A percentile compares a stretch with the other conserved stretches of the same genome.
Conservation (phyloP, 1,139 yeast genomes). For the Taphrina deformans region DNA sequence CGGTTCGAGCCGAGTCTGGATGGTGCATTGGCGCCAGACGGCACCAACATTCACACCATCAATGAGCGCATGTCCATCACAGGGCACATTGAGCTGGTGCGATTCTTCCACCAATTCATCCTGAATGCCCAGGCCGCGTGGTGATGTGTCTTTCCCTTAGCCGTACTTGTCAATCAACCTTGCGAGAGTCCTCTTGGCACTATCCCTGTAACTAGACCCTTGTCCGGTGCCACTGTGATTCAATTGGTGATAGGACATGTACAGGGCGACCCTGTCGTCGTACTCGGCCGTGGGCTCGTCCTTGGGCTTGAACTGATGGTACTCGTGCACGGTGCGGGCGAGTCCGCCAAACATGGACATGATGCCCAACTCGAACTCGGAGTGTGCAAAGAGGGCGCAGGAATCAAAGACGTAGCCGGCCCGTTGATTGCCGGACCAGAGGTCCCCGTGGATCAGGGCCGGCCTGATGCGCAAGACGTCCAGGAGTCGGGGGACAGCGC, state of each 20-base stretch:
- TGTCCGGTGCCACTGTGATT: constrained; percentile 34
- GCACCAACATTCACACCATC: constrained; percentile 54
- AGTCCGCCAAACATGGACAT: constrained; percentile 40
- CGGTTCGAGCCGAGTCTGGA: constrained; percentile 55
- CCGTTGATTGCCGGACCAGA: constrained; percentile 21
- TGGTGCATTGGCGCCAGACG: constrained; percentile 1
- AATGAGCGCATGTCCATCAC: constrained; percentile 58
- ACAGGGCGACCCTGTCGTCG: constrained; percentile 38
- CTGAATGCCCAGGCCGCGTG: constrained; percentile 35
- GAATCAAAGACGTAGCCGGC: constrained; percentile 34
- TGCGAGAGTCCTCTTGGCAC: constrained; percentile 5
- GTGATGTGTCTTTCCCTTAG: constrained; percentile 8
- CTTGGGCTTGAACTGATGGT: neutral
- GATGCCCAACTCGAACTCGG: constrained; percentile 38
- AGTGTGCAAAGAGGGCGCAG: constrained; percentile 38
- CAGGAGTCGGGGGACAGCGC: constrained; percentile 34
- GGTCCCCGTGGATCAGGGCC: constrained; percentile 38
- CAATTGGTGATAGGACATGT: constrained; percentile 36
- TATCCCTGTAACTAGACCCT: neutral
- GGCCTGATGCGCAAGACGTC: constrained; percentile 29
- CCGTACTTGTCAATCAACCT: neutral
- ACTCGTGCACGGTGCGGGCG: constrained; percentile 16
- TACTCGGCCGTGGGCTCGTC: constrained; percentile 36
- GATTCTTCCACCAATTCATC: constrained; percentile 59
- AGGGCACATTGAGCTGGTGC: constrained; percentile 58